Evolutionary conservation across 2,329 filamentous ascomycete species (phyloP).

Genomic region (Botrytis pseudocinerea): DNA sequence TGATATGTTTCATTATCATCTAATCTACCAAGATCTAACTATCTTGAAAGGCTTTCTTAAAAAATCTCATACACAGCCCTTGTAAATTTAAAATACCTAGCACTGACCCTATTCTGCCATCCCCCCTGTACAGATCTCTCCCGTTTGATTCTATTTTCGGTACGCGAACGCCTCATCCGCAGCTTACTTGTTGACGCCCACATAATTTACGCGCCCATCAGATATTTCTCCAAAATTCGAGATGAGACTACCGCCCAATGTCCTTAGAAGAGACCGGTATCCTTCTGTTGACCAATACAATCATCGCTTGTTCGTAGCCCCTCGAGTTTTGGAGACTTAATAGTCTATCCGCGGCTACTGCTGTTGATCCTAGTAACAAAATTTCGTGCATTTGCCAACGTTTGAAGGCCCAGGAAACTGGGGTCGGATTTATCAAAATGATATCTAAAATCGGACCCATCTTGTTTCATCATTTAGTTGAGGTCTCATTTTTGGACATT

Average conservation of each 20-base stretch:
- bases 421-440: conserved; percentile 16
- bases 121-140: conserved; percentile 16
- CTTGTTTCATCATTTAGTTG: conserved; percentile 23
- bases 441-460: conserved; percentile 22
- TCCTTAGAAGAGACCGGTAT: conserved; percentile 14
- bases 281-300: conserved; percentile 17
- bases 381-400: conserved; percentile 14
- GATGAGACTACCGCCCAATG: conserved; percentile 26
- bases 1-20: conserved; percentile 20
- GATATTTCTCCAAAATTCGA: conserved; percentile 21
- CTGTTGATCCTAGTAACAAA: conserved; percentile 10
- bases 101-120: not conserved
- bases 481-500: conserved; percentile 24
- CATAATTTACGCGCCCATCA: conserved; percentile 22
- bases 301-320: conserved; percentile 5
- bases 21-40: conserved; percentile 15
- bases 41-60: not conserved
- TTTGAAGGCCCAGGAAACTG: conserved; percentile 16
- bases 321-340: conserved; percentile 21
- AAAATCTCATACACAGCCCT: conserved; percentile 1
- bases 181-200: conserved; percentile 24
- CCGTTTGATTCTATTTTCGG: conserved; percentile 21
- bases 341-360: conserved; percentile 18
- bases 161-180: conserved; percentile 24
- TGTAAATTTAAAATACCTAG: not conserved